These are phyloP conservation scores for Austroboletus festivus DNA, from an alignment of 768 basidiomycete genomes.

Conservation along the genomic window DNA sequence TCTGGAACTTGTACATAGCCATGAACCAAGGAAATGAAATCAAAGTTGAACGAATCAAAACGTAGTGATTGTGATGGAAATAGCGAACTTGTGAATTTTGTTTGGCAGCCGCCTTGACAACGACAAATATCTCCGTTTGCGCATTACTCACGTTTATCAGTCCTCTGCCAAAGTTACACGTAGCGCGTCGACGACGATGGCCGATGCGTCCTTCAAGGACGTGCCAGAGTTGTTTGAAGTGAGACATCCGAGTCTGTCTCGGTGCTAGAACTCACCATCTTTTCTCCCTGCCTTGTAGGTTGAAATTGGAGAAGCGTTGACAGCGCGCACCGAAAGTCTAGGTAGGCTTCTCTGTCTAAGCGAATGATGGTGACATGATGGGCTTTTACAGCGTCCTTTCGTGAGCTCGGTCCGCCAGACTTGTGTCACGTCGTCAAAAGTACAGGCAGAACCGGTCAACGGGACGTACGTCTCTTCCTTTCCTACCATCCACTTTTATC, in stretches of 20 bases:
- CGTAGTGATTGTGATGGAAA: too few species aligned
- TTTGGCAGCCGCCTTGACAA: constrained; percentile 27
- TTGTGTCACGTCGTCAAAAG: constrained; percentile 94
- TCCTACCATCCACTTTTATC: too few species aligned
- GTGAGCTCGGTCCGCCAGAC: constrained; percentile 97
- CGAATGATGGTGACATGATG: background rate
- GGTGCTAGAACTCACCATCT: constrained; percentile 1
- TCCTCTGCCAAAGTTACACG: background rate
- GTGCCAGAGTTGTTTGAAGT: constrained; percentile 98
- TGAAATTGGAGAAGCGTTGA: constrained; percentile 85
- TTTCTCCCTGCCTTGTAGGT: constrained; percentile 43
- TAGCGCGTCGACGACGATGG: constrained; percentile 35
- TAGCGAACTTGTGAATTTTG: constrained; percentile 6
- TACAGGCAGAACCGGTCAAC: constrained; percentile 75
- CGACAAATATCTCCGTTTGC: constrained; percentile 12
- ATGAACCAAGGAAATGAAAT: constrained; percentile 4
- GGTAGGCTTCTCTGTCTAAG: constrained; percentile 44
- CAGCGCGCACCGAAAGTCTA: constrained; percentile 87
- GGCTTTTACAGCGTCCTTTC: constrained; percentile 77
- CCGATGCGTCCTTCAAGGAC: constrained; percentile 84
- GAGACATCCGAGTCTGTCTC: constrained; percentile 11
- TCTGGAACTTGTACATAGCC: constrained; percentile 18
- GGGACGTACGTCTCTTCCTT: constrained; percentile 63
- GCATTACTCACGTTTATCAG: background rate
- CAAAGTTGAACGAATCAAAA: too few species aligned